Evolutionary conservation across 2,329 filamentous ascomycete species (phyloP).

Genomic region (Sporothrix humicola): DNA sequence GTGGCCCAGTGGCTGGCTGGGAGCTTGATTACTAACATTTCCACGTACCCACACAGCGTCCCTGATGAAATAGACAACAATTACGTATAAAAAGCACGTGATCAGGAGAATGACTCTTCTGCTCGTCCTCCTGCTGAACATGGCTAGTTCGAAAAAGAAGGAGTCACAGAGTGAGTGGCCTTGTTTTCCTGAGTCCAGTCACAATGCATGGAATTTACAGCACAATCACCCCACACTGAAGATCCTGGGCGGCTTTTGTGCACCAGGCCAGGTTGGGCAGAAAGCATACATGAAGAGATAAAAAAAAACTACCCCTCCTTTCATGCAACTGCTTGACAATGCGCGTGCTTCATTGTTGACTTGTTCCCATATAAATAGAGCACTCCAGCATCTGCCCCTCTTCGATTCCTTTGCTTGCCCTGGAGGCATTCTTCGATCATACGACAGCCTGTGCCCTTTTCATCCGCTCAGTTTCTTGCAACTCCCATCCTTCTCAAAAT

Average conservation of each 20-base stretch:
- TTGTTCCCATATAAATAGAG: slow-evolving; percentile 23
- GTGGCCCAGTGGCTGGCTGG: not conserved
- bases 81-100: no score
- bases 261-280: slow-evolving; percentile 12
- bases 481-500: not conserved
- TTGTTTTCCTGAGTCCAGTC: not conserved
- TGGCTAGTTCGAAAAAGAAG: no score
- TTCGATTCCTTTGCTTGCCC: not conserved
- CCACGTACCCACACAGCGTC: no score
- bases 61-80: no score
- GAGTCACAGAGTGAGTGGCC: not conserved
- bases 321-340: not conserved
- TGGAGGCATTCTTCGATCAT: not conserved
- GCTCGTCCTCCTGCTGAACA: no score
- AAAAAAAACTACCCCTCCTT: slow-evolving; percentile 34
- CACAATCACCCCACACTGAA: slow-evolving; percentile 10
- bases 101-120: no score
- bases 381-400: slow-evolving; percentile 22
- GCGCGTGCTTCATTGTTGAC: slow-evolving; percentile 19
- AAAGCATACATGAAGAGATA: slow-evolving; percentile 6
- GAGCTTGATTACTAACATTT: no score
- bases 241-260: slow-evolving; percentile 1
- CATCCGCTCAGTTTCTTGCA: not conserved
- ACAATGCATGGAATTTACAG: slow-evolving; percentile 1
- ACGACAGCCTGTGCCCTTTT: not conserved